Conservation (phyloP, 345 rosid species). For the Arabidopsis arenosa region DNA sequence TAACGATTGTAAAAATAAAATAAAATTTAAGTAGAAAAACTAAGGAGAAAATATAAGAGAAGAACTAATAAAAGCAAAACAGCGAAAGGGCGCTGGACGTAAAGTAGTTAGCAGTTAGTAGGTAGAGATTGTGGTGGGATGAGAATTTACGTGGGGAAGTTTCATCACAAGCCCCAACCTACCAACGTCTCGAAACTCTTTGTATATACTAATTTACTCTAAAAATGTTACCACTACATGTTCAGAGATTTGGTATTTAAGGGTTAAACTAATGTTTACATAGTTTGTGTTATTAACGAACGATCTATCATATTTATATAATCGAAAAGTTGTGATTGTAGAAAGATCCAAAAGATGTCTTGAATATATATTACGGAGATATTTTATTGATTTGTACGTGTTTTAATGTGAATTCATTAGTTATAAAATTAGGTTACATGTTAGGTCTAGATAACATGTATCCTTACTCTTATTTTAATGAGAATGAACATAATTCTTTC, state of each 20-base stretch:
- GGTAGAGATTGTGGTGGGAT: constrained; percentile 45
- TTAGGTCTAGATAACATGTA: neutral
- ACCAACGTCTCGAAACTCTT: constrained; percentile 27
- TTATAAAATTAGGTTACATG: constrained; percentile 20
- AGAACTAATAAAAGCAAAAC: constrained; percentile 14
- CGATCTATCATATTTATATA: neutral
- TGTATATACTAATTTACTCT: constrained; percentile 26
- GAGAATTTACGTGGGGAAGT: constrained; percentile 41
- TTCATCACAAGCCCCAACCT: constrained; percentile 40
- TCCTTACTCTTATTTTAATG: neutral
- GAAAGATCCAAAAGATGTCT: neutral
- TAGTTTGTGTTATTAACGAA: neutral
- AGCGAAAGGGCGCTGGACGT: constrained; percentile 39
- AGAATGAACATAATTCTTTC: neutral
- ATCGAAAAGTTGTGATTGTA: constrained; percentile 4
- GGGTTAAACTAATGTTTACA: neutral
- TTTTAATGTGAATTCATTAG: constrained; percentile 18
- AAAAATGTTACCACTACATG: neutral
- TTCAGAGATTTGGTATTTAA: neutral
- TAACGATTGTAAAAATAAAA: constrained; percentile 3
- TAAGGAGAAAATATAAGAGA: neutral
- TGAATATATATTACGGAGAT: neutral
- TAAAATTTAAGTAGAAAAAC: neutral
- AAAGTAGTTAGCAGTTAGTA: constrained; percentile 44
- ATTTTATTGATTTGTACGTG: neutral